These are phyloP conservation scores for Cladophialophora exuberans DNA, from an alignment of 2,329 filamentous ascomycete genomes.

Conservation along the genomic window DNA sequence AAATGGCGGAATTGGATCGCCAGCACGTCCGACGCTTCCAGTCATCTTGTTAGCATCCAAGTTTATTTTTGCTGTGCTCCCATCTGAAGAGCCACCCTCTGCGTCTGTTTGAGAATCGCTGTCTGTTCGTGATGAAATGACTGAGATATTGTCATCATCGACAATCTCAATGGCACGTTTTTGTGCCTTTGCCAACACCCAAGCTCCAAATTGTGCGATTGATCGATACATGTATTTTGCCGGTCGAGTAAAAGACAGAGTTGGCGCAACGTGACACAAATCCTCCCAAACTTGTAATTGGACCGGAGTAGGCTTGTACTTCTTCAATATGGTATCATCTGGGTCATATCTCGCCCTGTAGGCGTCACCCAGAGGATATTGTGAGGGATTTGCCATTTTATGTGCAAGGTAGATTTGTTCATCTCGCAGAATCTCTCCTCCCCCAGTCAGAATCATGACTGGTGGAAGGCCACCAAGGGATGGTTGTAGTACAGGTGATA, in stretches of 20 bases:
- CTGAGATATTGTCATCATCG: slow-evolving; percentile 75
- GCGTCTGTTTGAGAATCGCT: slow-evolving; percentile 36
- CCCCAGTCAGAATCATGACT: slow-evolving; percentile 81
- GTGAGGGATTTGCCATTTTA: slow-evolving; percentile 82
- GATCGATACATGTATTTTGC: slow-evolving; percentile 96
- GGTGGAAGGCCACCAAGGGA: slow-evolving; percentile 89
- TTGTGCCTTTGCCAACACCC: slow-evolving; percentile 84
- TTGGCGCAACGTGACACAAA: slow-evolving; percentile 88
- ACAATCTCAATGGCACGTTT: slow-evolving; percentile 77
- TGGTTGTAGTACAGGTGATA: slow-evolving; percentile 85
- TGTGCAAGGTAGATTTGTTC: slow-evolving; percentile 96
- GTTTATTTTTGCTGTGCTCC: slow-evolving; percentile 29
- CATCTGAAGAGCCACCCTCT: slow-evolving; percentile 17
- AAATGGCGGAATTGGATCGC: slow-evolving; percentile 80
- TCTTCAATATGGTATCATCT: slow-evolving; percentile 56
- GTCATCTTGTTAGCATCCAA: slow-evolving; percentile 26
- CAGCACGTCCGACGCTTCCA: slow-evolving; percentile 75
- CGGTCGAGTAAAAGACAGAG: slow-evolving; percentile 92
- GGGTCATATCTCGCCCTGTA: slow-evolving; percentile 66
- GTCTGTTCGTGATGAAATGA: slow-evolving; percentile 67
- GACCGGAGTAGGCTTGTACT: slow-evolving; percentile 82
- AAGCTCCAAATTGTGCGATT: slow-evolving; percentile 89
- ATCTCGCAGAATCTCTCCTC: slow-evolving; percentile 85
- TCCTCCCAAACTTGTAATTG: slow-evolving; percentile 97
- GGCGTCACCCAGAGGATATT: slow-evolving; percentile 71